Evolutionary conservation across 179 eudicot species (phyloP).

Genomic region (Heliamphora pulchella): DNA sequence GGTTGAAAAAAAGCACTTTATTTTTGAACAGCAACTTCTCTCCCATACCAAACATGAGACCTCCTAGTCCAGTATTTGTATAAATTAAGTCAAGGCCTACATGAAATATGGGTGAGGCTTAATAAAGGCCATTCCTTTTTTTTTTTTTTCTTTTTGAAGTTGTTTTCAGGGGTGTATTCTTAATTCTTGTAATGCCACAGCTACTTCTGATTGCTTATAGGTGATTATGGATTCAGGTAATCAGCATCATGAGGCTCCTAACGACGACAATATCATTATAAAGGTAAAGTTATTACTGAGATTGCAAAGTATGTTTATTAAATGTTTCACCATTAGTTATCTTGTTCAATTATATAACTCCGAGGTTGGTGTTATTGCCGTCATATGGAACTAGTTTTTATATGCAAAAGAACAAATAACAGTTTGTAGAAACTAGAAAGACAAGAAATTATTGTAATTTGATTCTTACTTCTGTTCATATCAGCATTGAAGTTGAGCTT

Average conservation of each 20-base stretch:
- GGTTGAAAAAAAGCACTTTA: too few relatives aligned
- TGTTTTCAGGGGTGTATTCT: neutral
- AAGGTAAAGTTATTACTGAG: slow-evolving; percentile 44
- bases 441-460: neutral
- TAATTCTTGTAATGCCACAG: slow-evolving; percentile 3
- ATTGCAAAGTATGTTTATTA: neutral
- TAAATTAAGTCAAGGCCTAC: too few relatives aligned
- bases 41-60: too few relatives aligned
- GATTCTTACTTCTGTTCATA: neutral
- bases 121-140: neutral
- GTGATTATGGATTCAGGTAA: slow-evolving; percentile 41
- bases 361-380: neutral
- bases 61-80: too few relatives aligned
- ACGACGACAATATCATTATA: slow-evolving; percentile 27
- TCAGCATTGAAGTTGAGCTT: neutral
- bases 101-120: neutral
- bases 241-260: slow-evolving; percentile 30
- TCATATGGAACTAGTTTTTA: neutral
- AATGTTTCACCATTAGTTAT: neutral
- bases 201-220: slow-evolving; percentile 22
- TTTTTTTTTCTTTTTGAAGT: too few relatives aligned
- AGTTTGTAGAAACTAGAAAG: neutral
- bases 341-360: neutral
- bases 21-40: too few relatives aligned
- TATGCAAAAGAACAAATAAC: neutral